Conservation (phyloP, 1,139 yeast species). For the Geotrichum bryndzae region DNA sequence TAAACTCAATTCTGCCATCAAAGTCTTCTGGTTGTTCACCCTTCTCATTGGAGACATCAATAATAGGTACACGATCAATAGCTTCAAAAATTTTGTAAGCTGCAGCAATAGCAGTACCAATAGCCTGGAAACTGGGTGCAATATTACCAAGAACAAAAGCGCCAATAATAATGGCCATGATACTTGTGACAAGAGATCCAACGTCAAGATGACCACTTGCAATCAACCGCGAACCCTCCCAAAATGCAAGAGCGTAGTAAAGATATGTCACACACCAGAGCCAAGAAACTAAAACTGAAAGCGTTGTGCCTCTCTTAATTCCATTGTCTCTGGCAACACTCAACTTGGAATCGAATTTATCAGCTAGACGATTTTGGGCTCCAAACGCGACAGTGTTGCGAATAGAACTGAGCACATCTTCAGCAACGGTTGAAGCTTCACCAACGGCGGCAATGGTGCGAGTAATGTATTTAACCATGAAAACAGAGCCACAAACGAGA, state of each 20-base stretch:
- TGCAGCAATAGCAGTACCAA: slow-evolving; percentile 40
- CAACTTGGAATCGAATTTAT: slow-evolving; percentile 31
- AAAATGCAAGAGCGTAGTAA: slow-evolving; percentile 40
- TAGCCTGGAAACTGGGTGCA: slow-evolving; percentile 39
- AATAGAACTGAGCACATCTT: slow-evolving; percentile 39
- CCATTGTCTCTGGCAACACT: slow-evolving; percentile 21
- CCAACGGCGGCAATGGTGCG: slow-evolving; percentile 33
- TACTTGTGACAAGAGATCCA: slow-evolving; percentile 35
- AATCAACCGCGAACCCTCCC: slow-evolving; percentile 41
- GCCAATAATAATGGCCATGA: slow-evolving; percentile 41
- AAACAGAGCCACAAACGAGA: slow-evolving; percentile 30
- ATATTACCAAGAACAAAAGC: slow-evolving; percentile 39
- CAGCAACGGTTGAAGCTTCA: slow-evolving; percentile 39
- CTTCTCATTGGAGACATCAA: slow-evolving; percentile 32
- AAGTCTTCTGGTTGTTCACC: slow-evolving; percentile 36
- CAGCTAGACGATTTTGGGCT: slow-evolving; percentile 36
- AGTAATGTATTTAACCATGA: slow-evolving; percentile 35
- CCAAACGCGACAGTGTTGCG: slow-evolving; percentile 43
- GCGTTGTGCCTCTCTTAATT: slow-evolving; percentile 18
- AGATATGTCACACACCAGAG: slow-evolving; percentile 37
- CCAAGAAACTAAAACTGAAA: slow-evolving; percentile 33
- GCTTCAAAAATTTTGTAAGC: slow-evolving; percentile 40
- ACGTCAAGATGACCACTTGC: slow-evolving; percentile 33
- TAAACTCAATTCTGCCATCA: slow-evolving; percentile 53
- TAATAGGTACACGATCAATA: slow-evolving; percentile 38